Conservation (phyloP, 202 grass and related monocot species). For the Digitaria exilis region DNA sequence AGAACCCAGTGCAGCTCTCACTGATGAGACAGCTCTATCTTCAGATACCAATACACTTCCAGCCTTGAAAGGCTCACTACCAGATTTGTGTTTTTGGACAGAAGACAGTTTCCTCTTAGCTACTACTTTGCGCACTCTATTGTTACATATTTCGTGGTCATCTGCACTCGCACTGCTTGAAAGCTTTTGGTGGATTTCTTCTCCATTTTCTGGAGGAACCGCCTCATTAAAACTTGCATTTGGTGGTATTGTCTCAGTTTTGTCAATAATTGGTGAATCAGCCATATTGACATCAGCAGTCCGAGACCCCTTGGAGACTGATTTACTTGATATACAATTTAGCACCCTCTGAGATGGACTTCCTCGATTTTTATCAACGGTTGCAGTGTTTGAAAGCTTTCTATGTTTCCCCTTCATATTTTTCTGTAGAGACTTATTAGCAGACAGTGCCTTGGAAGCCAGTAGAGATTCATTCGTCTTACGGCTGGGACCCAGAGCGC, state of each 20-base stretch:
- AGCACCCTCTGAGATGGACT: conserved; percentile 11
- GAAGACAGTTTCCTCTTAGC: conserved; percentile 74
- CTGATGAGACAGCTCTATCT: conserved; percentile 37
- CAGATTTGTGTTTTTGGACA: conserved; percentile 34
- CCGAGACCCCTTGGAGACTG: conserved; percentile 7
- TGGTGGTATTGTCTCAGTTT: background rate
- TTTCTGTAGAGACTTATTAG: conserved; percentile 8
- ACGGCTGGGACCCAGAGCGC: background rate
- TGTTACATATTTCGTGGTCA: conserved; percentile 31
- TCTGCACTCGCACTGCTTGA: conserved; percentile 40
- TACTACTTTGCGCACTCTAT: conserved; percentile 54
- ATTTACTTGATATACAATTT: conserved; percentile 21
- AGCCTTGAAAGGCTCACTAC: conserved; percentile 27
- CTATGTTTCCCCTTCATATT: conserved; percentile 16
- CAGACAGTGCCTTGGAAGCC: conserved; percentile 19
- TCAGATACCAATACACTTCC: conserved; percentile 28
- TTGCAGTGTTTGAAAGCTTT: conserved; percentile 22
- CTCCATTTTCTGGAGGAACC: conserved; percentile 29
- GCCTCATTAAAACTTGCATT: conserved; percentile 10
- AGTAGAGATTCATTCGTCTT: background rate
- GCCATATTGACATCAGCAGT: conserved; percentile 13
- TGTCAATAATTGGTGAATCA: conserved; percentile 21
- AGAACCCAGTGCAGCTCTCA: conserved; percentile 27
- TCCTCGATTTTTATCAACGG: conserved; percentile 1
- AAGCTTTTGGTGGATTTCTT: conserved; percentile 20